Evolutionary conservation across 202 grass and related monocot species (phyloP), one percentile per base, ranked within the genome.

Genomic region (Carex sylvatica): DNA sequence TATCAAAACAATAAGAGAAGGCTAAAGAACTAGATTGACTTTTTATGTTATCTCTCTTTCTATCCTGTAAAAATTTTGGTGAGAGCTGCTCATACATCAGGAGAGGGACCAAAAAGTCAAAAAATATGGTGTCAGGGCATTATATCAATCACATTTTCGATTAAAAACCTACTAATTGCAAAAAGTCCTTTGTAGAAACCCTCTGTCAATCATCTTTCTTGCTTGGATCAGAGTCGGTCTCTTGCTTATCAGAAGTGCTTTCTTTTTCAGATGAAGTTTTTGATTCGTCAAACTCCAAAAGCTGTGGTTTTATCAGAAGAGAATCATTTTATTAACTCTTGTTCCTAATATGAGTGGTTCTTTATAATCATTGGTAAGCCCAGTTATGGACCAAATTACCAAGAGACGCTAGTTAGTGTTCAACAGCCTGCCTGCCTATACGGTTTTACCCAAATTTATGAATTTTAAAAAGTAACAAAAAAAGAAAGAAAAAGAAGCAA

Each of bases 271-370:
- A 62, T 79, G 85, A 80, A 22, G 66, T 70, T 75, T 93, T 92
- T 12, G 89, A 86, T 55, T 98, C 92, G 0, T 89, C 85, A 55
- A 89, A 94, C 81, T 89, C 92, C 86, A 94, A 67, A 22, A 97
- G 85, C 92, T 94, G 87, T n/a, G 51, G 64, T 84, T 78, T 83
- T 15, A 80, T 84, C 52, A 80, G 80, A 77, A 7, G 52, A 28
- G 28, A 28, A 28, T 28, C 28, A 28, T 28, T 28, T 28, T 28
- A 28, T 28, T 2, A 28, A 28, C 28, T 28, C 28, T 28, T 28
- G 28, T 28, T 28, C 28, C 28, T 28, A 28, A 28, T 2, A 28
- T 28, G 1, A 28, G 4, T 82, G 38, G 63, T 18, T 51, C n/a
- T 7, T 54, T 16, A 53, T 33, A 38, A 51, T 51, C 54, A 52